phyloP scores from a whole-genome alignment of 176 grass and related monocot genomes.

The Tillandsia fasciculata region DNA sequence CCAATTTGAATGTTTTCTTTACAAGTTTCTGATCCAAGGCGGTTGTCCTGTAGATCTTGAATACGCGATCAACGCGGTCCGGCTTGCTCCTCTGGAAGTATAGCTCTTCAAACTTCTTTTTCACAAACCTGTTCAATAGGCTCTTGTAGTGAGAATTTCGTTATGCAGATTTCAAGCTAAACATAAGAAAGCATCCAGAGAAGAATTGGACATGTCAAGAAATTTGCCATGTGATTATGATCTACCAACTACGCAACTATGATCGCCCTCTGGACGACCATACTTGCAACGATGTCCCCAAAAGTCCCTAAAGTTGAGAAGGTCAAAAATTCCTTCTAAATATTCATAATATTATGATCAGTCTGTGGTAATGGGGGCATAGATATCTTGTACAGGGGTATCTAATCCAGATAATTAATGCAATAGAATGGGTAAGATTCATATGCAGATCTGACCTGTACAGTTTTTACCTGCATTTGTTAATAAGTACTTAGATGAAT shows the following conservation, averaged over 20 bases:
- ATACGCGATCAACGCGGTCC: conserved; percentile 71
- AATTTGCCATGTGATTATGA: neutral
- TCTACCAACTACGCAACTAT: too few relatives aligned
- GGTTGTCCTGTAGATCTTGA: conserved; percentile 96
- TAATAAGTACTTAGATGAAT: neutral
- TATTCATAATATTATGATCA: too few relatives aligned
- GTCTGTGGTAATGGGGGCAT: too few relatives aligned
- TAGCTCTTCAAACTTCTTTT: conserved; percentile 98
- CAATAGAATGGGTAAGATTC: too few relatives aligned
- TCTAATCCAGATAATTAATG: too few relatives aligned
- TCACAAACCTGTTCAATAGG: conserved; percentile 55
- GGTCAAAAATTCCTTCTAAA: too few relatives aligned
- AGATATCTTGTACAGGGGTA: too few relatives aligned
- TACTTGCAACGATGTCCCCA: too few relatives aligned
- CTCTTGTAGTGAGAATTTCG: neutral
- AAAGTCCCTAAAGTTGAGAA: too few relatives aligned
- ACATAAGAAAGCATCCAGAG: neutral
- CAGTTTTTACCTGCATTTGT: neutral
- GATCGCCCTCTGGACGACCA: too few relatives aligned
- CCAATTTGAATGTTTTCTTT: conserved; percentile 96
- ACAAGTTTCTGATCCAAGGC: conserved; percentile 96
- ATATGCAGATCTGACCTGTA: neutral
- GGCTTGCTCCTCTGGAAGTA: conserved; percentile 98
- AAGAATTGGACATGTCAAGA: neutral
- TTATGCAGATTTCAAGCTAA: conserved; percentile 7